A percentile compares a stretch with the other conserved stretches of the same genome.
Evolutionary conservation across 2,329 filamentous ascomycete genomes (phyloP).

Genomic region (Escovopsis sp.): DNA sequence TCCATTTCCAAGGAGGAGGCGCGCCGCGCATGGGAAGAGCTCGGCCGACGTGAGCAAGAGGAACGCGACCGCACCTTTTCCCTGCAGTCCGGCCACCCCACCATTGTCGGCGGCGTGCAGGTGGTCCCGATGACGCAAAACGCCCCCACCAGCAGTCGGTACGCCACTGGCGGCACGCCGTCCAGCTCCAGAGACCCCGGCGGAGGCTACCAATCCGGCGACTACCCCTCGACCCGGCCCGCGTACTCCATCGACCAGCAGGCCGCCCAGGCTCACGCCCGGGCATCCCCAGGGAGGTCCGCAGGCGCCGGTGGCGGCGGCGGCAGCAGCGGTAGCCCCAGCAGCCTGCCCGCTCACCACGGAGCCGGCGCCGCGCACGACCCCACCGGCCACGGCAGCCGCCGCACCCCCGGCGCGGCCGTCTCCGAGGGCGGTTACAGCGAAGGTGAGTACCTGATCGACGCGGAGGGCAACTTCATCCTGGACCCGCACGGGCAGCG

Average conservation of each 20-base stretch:
- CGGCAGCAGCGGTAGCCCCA: constrained; percentile 12
- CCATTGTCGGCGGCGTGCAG: constrained; percentile 80
- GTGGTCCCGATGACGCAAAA: constrained; percentile 84
- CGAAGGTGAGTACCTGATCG: constrained; percentile 57
- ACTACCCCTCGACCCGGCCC: constrained; percentile 13
- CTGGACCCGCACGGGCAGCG: constrained; percentile 45
- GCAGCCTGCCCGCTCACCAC: constrained; percentile 9
- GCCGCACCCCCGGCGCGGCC: too few species aligned
- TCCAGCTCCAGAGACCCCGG: constrained; percentile 25
- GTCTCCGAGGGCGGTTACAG: constrained; percentile 47
- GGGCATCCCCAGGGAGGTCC: constrained; percentile 14
- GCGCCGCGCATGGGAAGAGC: constrained; percentile 88
- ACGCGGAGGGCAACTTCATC: constrained; percentile 44
- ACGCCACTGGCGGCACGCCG: constrained; percentile 15
- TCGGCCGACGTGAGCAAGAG: constrained; percentile 83
- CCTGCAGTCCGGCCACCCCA: constrained; percentile 76
- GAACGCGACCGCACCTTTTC: constrained; percentile 76
- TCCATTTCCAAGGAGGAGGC: constrained; percentile 94
- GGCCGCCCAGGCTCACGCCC: constrained; percentile 23
- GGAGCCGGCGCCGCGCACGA: too few species aligned
- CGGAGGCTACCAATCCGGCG: constrained; percentile 15
- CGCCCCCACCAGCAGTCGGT: constrained; percentile 41
- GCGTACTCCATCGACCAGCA: constrained; percentile 20
- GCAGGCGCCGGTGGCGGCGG: constrained; percentile 12
- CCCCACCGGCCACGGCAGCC: too few species aligned